Percentiles rank a stretch among this genome's conserved stretches.
Conservation (phyloP, 139 green algal genomes). For the Nannochloris sp. region DNA sequence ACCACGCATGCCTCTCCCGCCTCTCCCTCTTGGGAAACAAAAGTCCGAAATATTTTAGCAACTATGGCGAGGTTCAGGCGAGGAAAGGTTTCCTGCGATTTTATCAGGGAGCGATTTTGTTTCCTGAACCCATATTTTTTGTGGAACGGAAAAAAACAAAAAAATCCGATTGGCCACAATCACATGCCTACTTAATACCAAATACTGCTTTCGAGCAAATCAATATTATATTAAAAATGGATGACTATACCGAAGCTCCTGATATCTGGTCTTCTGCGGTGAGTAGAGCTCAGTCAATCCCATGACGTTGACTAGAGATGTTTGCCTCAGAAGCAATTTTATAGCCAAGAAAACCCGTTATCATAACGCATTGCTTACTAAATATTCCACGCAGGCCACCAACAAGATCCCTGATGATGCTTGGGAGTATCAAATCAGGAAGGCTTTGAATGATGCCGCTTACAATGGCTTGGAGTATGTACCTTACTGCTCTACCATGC, state of each 20-base stretch:
- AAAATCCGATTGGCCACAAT: too few relatives aligned
- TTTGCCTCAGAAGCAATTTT: neutral
- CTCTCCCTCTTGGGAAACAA: too few relatives aligned
- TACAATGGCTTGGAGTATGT: constrained; percentile 59
- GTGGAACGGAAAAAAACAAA: too few relatives aligned
- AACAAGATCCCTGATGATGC: constrained; percentile 47
- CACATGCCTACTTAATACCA: too few relatives aligned
- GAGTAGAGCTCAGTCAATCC: neutral
- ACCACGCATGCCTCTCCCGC: too few relatives aligned
- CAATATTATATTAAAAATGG: neutral
- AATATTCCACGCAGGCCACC: constrained; percentile 34
- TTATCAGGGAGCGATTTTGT: too few relatives aligned
- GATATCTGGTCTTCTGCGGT: constrained; percentile 42
- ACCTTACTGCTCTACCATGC: constrained; percentile 65
- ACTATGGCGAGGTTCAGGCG: too few relatives aligned
- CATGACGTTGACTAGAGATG: neutral
- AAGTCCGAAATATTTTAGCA: too few relatives aligned
- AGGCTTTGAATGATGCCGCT: constrained; percentile 57
- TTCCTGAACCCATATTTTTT: too few relatives aligned
- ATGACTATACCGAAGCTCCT: constrained; percentile 7
- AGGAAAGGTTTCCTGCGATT: too few relatives aligned
- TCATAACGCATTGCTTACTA: neutral
- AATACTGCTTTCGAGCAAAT: too few relatives aligned
- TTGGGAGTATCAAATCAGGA: constrained; percentile 67
- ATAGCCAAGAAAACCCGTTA: neutral